Conservation (phyloP, 768 basidiomycete genomes). For the Scleroderma bovista region DNA sequence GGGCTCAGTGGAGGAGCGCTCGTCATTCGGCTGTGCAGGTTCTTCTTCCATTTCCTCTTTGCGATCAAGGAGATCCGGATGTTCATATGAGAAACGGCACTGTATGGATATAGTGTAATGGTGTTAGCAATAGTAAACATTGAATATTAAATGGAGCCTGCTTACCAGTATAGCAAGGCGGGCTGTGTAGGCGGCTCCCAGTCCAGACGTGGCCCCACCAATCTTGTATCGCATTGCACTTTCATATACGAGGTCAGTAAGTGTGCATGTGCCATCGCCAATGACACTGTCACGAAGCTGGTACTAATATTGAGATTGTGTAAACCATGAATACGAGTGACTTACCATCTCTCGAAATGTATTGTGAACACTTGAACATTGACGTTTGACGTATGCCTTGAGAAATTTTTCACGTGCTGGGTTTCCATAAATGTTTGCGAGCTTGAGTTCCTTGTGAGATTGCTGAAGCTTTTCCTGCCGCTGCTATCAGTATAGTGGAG, state of each 20-base stretch:
- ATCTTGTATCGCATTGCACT: not conserved
- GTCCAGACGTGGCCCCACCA: not conserved
- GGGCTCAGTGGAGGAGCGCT: not conserved
- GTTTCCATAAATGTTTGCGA: not conserved
- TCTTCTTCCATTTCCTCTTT: not conserved
- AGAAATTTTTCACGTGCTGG: not conserved
- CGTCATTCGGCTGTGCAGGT: not conserved
- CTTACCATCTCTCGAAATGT: not conserved
- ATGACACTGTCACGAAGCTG: not conserved
- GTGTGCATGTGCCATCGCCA: not conserved
- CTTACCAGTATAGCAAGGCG: not conserved
- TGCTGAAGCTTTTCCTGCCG: not conserved
- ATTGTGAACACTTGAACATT: not conserved
- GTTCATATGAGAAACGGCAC: not conserved
- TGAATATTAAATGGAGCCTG: too few species aligned
- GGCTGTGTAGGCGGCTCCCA: not conserved
- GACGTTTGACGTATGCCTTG: not conserved
- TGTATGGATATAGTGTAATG: not conserved
- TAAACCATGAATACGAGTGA: not conserved
- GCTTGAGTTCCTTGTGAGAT: not conserved
- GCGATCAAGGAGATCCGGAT: not conserved
- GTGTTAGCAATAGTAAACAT: too few species aligned
- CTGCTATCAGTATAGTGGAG: too few species aligned
- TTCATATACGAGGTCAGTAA: not conserved
- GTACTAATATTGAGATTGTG: not conserved